A percentile compares a stretch with the other conserved stretches of the same genome.
Evolutionary conservation across 2,329 filamentous ascomycete genomes (phyloP).

Genomic region (Trichoderma lentiforme): DNA sequence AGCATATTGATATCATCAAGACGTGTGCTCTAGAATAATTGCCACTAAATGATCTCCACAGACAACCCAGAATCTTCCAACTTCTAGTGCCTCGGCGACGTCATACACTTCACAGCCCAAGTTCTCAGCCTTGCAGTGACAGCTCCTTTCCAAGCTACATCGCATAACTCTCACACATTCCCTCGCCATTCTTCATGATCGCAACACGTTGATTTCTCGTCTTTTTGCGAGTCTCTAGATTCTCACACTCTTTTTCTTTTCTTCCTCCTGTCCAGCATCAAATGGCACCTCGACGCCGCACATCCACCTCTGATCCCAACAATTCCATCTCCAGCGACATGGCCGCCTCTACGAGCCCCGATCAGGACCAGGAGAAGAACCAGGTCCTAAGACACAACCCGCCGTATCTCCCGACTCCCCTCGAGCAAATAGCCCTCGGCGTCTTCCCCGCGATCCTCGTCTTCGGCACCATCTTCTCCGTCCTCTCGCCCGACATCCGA

Average conservation of each 20-base stretch:
- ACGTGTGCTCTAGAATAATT: neutral
- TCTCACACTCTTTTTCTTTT: neutral
- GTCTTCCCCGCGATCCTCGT: slow-evolving; percentile 76
- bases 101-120: neutral
- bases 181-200: neutral
- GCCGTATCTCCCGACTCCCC: slow-evolving; percentile 66
- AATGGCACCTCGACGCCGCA: slow-evolving; percentile 9
- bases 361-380: slow-evolving; percentile 16
- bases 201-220: neutral
- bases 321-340: slow-evolving; percentile 2
- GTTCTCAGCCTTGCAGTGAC: neutral
- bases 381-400: slow-evolving; percentile 37
- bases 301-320: neutral
- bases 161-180: neutral
- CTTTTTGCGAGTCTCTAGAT: neutral
- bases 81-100: slow-evolving; percentile 8
- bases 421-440: slow-evolving; percentile 62
- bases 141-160: neutral
- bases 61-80: neutral
- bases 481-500: slow-evolving; percentile 70
- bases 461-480: slow-evolving; percentile 77
- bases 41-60: neutral
- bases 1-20: neutral
- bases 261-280: neutral
- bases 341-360: slow-evolving; percentile 5